Evolutionary conservation across 345 rosid species (phyloP), one percentile per base, ranked within the genome.

Genomic region (Rubroshorea leprosula): DNA sequence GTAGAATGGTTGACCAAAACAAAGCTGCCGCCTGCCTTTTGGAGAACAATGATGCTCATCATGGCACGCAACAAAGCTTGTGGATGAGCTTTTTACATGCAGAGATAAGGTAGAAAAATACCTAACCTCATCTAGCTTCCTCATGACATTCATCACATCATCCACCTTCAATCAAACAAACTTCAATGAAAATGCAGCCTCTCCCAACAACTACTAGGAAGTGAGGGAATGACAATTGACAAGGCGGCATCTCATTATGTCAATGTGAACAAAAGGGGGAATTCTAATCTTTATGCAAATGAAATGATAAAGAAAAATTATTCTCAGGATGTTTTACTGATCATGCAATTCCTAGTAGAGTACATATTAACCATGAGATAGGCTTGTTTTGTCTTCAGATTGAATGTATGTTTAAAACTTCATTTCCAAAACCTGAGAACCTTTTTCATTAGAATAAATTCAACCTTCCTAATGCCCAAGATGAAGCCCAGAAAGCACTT

Each of bases 1-100:
- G 35, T 57, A 29, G 16, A 23, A 44, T 5, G 51, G 50, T 57
- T 57, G 61, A 57, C 51, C 23, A 57, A 23, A 43, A 44, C 49
- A 44, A 44, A 8, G 23, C n/a, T n/a, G n/a, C n/a, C n/a, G n/a
- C 9, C 52, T 45, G 5, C 18, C 62, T 58, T 58, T 46, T 26
- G 17, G 43, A 12, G 52, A 58, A 58, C 26, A 58, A 58, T 58
- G 52, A 58, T 58, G 41, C 25, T 46, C 41, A 58, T 58, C 61
- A 57, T 57, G 5, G 23, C 51, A 57, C 61, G 31, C 51, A 56
- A 56, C 31, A 56, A 56, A 56, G 15, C 49, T 38, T 0, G 19
- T 20, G 21, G 15, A 54, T 19, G 9, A 39, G 0, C 29, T 9
- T 22, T 55, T 41, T 55, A 20, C 48, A 38, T 56, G 60, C 35